Base-by-base conservation (phyloP, 768 basidiomycete genomes). In the Porphyrellus cyaneotinctus region DNA sequence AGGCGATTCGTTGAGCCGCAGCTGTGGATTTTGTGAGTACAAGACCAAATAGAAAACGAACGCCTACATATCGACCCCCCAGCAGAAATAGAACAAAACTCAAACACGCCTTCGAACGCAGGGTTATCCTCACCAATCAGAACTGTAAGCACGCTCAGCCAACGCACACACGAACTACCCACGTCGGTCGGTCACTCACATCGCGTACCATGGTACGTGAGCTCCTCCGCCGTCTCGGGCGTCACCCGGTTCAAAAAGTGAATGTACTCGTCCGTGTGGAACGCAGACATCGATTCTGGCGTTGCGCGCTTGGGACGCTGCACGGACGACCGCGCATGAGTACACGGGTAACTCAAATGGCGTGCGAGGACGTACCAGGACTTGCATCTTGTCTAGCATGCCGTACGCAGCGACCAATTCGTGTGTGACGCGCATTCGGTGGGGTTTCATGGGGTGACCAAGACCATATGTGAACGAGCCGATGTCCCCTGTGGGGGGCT, bases 241-340 rank as follows among this genome's bases (percentile, higher is more conserved):
- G 87, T 91, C 24, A 98, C 95, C 43, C 82, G 80, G 49, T 82
- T 78, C 41, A 99, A 73, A 62, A 98, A 95, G 62, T 98, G 85
- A 53, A 99, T 80, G 71, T 97, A 99, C 78, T 99, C 97, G 74
- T 99, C 97, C 20, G 95, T 93, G 69, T 99, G 97, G 71, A 98
- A 99, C 12, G 85, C 74, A n/a, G 90, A 87, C 88, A 99, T 88
- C 22, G 81, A 78, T 62, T 84, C 79, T 14, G 86, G 80, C 0
- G 82, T 77, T 5, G 90, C 84, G 18, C 90, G 78, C 58, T 76
- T 79, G 6, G 92, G 85, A 63, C 76, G 78, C 88, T 91, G 62
- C 2, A 11, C n/a, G n/a, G 28, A 22, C 18, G 15, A 18, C 23
- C n/a, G 32, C 41, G 32, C 20, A 22, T 51, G n/a, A 49, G 51